A percentile compares a stretch with the other conserved stretches of the same genome.
Evolutionary conservation across 192 early-diverging fungal species (phyloP).

Genomic region (Chytriomyces sp.): DNA sequence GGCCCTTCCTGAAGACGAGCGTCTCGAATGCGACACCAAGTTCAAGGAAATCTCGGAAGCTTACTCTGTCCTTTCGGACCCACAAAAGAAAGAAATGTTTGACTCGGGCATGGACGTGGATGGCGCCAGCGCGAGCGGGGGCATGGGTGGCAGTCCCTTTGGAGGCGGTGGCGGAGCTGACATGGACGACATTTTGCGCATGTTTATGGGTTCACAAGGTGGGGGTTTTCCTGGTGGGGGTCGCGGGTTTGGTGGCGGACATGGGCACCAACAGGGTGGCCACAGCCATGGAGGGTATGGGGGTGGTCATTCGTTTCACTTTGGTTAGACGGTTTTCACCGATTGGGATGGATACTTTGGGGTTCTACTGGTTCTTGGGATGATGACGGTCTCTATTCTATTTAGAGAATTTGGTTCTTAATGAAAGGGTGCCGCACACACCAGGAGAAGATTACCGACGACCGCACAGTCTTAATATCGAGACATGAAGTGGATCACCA

Average conservation of each 20-base stretch:
- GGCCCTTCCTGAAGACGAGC: slow-evolving; percentile 62
- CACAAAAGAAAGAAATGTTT: slow-evolving; percentile 77
- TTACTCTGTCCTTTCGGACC: slow-evolving; percentile 77
- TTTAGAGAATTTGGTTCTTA: no score
- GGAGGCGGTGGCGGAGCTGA: slow-evolving; percentile 33
- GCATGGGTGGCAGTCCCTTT: slow-evolving; percentile 7
- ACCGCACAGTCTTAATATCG: no score
- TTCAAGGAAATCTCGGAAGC: slow-evolving; percentile 87
- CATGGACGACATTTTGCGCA: slow-evolving; percentile 56
- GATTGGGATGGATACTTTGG: no score
- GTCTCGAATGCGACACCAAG: slow-evolving; percentile 62
- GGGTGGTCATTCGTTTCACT: neutral
- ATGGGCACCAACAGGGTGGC: no score
- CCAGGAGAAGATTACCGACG: no score
- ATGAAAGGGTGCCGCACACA: no score
- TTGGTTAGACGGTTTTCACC: no score
- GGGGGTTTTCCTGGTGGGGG: slow-evolving; percentile 5
- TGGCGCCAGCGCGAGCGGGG: slow-evolving; percentile 56
- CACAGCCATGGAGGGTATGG: neutral
- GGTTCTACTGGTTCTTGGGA: no score
- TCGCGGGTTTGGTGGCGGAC: no score
- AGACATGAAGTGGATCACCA: no score
- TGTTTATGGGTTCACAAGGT: slow-evolving; percentile 35
- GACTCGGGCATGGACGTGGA: slow-evolving; percentile 82
- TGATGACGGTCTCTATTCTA: no score